Evolutionary conservation across 306 rosid genomes (phyloP).

Genomic region (Cucumis hystrix): DNA sequence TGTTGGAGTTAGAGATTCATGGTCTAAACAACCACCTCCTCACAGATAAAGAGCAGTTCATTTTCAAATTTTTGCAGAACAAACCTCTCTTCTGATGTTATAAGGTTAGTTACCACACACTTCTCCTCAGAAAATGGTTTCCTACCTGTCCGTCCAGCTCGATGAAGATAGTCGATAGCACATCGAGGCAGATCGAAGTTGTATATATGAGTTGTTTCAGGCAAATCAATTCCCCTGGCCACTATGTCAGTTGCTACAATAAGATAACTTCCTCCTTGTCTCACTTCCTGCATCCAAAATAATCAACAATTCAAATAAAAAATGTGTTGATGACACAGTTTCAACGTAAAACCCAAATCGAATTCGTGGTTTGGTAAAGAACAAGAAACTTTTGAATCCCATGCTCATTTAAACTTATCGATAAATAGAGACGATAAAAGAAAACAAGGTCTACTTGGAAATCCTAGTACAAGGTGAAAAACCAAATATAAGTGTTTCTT

Average conservation of each 20-base stretch:
- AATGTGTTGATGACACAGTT: background rate
- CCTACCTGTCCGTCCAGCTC: constrained; percentile 91
- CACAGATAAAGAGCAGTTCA: constrained; percentile 48
- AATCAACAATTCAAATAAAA: constrained; percentile 4
- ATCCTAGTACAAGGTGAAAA: no score
- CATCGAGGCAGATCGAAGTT: constrained; percentile 76
- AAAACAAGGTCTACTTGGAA: no score
- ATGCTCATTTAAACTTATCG: background rate
- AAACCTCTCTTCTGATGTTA: constrained; percentile 59
- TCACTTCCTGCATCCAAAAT: constrained; percentile 38
- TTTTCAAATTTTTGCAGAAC: constrained; percentile 44
- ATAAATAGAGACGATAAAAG: no score
- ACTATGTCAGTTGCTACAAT: constrained; percentile 84
- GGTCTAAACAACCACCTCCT: constrained; percentile 33
- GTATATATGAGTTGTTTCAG: constrained; percentile 83
- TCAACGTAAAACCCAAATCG: background rate
- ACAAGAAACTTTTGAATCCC: background rate
- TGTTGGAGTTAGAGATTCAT: background rate
- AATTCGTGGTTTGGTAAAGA: background rate
- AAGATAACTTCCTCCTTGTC: constrained; percentile 68
- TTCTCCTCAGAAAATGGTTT: constrained; percentile 67
- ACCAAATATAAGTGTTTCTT: no score
- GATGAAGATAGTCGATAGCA: constrained; percentile 77
- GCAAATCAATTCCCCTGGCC: constrained; percentile 88
- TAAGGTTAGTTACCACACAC: constrained; percentile 59